Percentiles rank a stretch among this genome's conserved stretches.
Evolutionary conservation across 257 asterid genomes (phyloP).

Genomic region (Agastache rugosa): DNA sequence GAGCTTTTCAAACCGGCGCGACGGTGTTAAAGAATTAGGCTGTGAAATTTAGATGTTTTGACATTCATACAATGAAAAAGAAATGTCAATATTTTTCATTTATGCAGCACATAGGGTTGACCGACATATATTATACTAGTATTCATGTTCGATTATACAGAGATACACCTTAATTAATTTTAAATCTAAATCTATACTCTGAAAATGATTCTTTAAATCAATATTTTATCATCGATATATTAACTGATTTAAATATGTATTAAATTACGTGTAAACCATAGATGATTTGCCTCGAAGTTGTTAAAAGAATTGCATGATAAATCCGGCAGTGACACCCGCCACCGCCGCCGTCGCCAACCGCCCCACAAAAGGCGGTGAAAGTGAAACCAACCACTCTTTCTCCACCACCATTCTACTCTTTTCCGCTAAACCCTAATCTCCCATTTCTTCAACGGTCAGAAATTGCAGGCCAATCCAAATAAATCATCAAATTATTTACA

Average conservation of each 20-base stretch:
- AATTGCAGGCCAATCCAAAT: neutral
- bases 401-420: slow-evolving; percentile 24
- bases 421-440: slow-evolving; percentile 43
- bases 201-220: too few relatives aligned
- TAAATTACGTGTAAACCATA: slow-evolving; percentile 27
- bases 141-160: too few relatives aligned
- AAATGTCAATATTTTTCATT: neutral
- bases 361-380: slow-evolving; percentile 27
- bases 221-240: too few relatives aligned
- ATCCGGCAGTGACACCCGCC: slow-evolving; percentile 23
- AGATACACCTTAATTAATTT: too few relatives aligned
- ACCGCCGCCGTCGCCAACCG: slow-evolving; percentile 28
- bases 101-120: neutral
- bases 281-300: slow-evolving; percentile 27
- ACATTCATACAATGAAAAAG: neutral
- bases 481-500: neutral
- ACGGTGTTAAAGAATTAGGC: neutral
- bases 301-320: neutral
- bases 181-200: too few relatives aligned
- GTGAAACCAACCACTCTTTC: slow-evolving; percentile 28
- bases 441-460: slow-evolving; percentile 36
- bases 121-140: neutral
- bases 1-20: neutral
- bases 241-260: too few relatives aligned
- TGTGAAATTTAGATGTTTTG: neutral